Evolutionary conservation across 2,329 filamentous ascomycete genomes (phyloP), one percentile per base, ranked within the genome.

Genomic region (Microsporum ferrugineum): DNA sequence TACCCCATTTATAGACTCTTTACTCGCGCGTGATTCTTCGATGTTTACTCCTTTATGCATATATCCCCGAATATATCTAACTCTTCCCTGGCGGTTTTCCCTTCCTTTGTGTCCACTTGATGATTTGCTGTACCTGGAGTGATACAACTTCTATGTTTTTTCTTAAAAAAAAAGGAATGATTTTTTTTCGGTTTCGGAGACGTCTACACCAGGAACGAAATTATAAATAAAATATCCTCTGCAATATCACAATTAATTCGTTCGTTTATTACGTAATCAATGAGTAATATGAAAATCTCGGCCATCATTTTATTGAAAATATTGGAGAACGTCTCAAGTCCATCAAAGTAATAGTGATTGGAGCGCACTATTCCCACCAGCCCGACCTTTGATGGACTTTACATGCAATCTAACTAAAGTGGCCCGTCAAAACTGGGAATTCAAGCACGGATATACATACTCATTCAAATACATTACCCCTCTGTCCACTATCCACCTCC

Each of bases 341-440:
- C 55, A 57, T 57, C 55, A 57, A 57, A 57, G 55, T 57, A 57
- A 57, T 57, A 57, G 55, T 39, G 55, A 39, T 38, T 57, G 12
- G 10, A 23, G 12, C 8, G 23, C 55, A 57, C 55, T 41, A 57
- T 57, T 57, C 55, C 55, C 55, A 57, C 55, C 55, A 29, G 55
- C 55, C 49, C 55, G 27, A 33, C 55, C 55, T 41, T 39, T 41
- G 55, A 57, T 57, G 55, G 55, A 39, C 49, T 27, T 1, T 53
- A 53, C 49, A 53, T 53, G 49, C 29, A 53, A 34, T 33, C 27
- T 53, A 53, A 53, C 3, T 33, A 12, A 3, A 14, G 39, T 33
- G 49, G 27, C 49, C 29, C 34, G 41, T 29, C 55, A 57, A 39
- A 33, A 31, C 55, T 53, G 14, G n/a, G 12, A 23, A 23, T 12